Conservation (phyloP, 2,329 filamentous ascomycete species). For the Westerdykella aurantiaca region DNA sequence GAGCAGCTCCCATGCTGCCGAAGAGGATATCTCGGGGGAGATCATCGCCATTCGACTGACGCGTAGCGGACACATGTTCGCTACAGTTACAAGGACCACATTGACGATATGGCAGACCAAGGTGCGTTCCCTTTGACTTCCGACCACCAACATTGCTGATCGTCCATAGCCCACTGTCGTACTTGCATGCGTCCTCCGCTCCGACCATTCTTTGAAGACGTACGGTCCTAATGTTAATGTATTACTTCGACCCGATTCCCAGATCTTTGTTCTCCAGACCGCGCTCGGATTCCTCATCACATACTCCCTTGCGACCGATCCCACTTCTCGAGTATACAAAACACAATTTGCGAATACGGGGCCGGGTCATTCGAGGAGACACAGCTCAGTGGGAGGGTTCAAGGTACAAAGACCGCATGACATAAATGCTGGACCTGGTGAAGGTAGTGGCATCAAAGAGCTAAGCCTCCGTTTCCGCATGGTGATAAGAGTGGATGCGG, state of each 20-base stretch:
- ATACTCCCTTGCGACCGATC: conserved; percentile 83
- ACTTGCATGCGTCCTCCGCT: conserved; percentile 78
- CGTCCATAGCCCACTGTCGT: conserved; percentile 71
- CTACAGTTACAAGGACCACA: conserved; percentile 75
- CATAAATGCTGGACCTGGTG: conserved; percentile 61
- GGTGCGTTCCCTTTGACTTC: conserved; percentile 47
- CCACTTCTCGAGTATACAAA: conserved; percentile 76
- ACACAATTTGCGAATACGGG: conserved; percentile 62
- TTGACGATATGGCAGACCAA: conserved; percentile 97
- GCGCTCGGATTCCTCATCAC: conserved; percentile 83
- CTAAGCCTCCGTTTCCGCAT: conserved; percentile 89
- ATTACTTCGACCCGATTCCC: conserved; percentile 81
- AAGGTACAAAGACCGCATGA: conserved; percentile 36
- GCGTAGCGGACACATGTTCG: conserved; percentile 75
- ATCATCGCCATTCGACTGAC: conserved; percentile 72
- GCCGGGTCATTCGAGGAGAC: conserved; percentile 43
- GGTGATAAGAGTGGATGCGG: conserved; percentile 97
- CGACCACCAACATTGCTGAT: conserved; percentile 16
- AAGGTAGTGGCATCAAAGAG: conserved; percentile 76
- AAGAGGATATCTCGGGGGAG: conserved; percentile 50
- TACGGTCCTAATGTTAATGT: conserved; percentile 84
- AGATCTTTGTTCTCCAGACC: conserved; percentile 87
- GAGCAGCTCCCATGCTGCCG: conserved; percentile 11
- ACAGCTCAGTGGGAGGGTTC: conserved; percentile 40
- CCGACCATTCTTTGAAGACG: conserved; percentile 67